A percentile compares a stretch with the other conserved stretches of the same genome.
phyloP scores from a whole-genome alignment of 2,329 filamentous ascomycete species.

The Catunica adiposa region DNA sequence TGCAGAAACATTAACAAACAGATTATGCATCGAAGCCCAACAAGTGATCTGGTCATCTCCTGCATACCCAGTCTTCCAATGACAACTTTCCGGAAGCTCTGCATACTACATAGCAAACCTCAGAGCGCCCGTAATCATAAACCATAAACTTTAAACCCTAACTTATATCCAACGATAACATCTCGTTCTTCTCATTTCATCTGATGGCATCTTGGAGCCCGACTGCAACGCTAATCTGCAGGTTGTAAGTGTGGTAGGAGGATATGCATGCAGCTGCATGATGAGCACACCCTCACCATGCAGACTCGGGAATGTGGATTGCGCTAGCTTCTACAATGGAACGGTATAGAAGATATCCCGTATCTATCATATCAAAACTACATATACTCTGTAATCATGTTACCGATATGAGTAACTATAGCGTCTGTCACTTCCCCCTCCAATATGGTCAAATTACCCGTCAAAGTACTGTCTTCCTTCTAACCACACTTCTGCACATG shows the following conservation, averaged over 20 bases:
- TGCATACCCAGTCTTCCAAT: not conserved
- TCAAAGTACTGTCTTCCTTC: no score
- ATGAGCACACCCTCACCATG: not conserved
- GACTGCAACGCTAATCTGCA: not conserved
- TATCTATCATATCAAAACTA: not conserved
- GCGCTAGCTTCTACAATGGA: not conserved
- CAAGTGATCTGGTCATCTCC: not conserved
- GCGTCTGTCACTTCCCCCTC: not conserved
- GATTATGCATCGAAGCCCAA: conserved; percentile 1
- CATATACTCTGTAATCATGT: not conserved
- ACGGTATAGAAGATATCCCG: no score
- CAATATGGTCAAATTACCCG: not conserved
- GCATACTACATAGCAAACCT: not conserved
- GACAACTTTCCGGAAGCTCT: not conserved
- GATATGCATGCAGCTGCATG: conserved; percentile 1
- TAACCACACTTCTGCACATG: no score
- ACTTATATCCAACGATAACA: not conserved
- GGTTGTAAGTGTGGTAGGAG: not conserved
- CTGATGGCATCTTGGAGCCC: not conserved
- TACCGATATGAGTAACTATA: not conserved
- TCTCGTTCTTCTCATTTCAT: not conserved
- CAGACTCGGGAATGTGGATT: not conserved
- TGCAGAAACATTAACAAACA: not conserved
- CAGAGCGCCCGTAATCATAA: no score
- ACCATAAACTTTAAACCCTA: not conserved